Percentiles rank a stretch among this genome's conserved stretches.
Conservation (phyloP, 2,329 filamentous ascomycete genomes). For the Bipolaris gigantea region DNA sequence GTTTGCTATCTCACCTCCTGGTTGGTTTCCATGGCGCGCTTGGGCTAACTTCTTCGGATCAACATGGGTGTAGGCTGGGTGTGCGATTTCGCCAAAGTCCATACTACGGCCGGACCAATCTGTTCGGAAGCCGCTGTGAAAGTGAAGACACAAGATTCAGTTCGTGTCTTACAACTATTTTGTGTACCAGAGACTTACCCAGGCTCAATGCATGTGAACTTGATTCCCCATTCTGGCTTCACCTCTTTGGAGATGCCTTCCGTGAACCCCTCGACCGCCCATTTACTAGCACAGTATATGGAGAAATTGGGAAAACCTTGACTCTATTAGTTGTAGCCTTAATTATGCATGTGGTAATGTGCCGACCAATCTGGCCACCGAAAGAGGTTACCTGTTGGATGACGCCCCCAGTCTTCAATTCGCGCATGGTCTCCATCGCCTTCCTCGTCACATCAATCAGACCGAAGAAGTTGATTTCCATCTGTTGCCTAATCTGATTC, state of each 20-base stretch:
- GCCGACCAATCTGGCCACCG: conserved; percentile 50
- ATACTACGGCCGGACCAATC: conserved; percentile 53
- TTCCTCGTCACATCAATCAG: conserved; percentile 56
- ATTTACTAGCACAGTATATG: conserved; percentile 49
- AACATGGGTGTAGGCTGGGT: conserved; percentile 54
- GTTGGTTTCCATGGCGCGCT: conserved; percentile 48
- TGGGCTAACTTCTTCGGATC: conserved; percentile 48
- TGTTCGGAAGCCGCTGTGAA: conserved; percentile 48
- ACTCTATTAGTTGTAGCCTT: neutral
- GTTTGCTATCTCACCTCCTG: conserved; percentile 37
- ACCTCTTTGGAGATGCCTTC: conserved; percentile 49
- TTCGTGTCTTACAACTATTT: neutral
- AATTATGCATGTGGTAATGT: neutral
- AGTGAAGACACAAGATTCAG: neutral
- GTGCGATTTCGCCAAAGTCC: conserved; percentile 50
- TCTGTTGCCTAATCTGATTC: conserved; percentile 54
- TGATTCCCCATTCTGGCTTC: conserved; percentile 53
- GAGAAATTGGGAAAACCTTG: conserved; percentile 44
- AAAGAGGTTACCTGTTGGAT: conserved; percentile 61
- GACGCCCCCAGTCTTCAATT: conserved; percentile 55
- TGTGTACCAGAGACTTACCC: conserved; percentile 6
- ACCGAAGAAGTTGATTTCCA: conserved; percentile 65
- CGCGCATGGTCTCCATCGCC: conserved; percentile 51
- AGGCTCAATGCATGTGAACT: conserved; percentile 51
- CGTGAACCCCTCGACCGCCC: conserved; percentile 54